These are phyloP conservation scores for Lactarius trivialis DNA, from an alignment of 768 basidiomycete genomes.

Conservation along the genomic window DNA sequence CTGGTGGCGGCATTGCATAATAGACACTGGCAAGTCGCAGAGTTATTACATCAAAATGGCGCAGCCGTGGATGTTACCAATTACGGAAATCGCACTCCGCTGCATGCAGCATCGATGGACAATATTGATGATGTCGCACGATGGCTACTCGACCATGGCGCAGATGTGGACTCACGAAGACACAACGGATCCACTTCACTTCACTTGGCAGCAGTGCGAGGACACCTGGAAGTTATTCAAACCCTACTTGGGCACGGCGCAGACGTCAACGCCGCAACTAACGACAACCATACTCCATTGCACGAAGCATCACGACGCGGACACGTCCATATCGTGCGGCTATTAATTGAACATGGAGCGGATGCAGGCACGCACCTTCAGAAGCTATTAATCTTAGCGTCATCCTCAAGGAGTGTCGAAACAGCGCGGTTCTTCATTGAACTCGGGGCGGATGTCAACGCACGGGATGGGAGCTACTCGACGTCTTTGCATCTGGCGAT, in stretches of 20 bases:
- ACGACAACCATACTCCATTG: neutral
- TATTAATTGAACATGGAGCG: neutral
- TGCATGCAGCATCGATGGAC: neutral
- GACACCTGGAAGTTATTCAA: neutral
- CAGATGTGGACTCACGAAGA: neutral
- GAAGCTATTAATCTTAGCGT: neutral
- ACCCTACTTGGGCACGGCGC: neutral
- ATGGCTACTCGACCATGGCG: neutral
- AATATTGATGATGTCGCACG: too few relatives aligned
- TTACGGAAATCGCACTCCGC: neutral
- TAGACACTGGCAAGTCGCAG: too few relatives aligned
- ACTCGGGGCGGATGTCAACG: neutral
- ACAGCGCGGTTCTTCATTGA: neutral
- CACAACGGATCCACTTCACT: neutral
- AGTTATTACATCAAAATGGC: neutral
- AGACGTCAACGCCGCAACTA: neutral
- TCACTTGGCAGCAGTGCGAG: neutral
- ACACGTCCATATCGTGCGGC: neutral
- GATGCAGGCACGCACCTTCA: neutral
- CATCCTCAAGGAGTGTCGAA: neutral
- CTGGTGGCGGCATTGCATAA: too few relatives aligned
- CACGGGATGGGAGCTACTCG: neutral
- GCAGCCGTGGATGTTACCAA: neutral
- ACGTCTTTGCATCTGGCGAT: neutral
- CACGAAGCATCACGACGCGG: neutral